phyloP scores from a whole-genome alignment of 371 early-diverging fungal species.

The Lichtheimia hyalospora region DNA sequence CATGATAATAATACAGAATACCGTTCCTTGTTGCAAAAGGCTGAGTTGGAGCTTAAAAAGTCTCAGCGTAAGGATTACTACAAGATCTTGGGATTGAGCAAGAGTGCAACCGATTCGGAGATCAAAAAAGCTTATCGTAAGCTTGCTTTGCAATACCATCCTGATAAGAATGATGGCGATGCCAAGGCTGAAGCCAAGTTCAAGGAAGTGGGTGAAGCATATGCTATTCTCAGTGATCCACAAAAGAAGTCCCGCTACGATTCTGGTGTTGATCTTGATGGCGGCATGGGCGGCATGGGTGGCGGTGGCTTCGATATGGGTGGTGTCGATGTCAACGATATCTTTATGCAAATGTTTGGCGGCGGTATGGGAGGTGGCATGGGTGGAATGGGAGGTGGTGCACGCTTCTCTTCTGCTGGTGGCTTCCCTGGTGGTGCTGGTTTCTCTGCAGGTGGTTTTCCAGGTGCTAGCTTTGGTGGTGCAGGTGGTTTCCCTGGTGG shows the following conservation, averaged over 20 bases:
- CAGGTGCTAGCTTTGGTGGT: constrained; percentile 22
- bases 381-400: constrained; percentile 41
- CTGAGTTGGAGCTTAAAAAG: constrained; percentile 74
- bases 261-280: constrained; percentile 78
- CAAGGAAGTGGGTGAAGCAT: constrained; percentile 85
- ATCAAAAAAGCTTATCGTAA: constrained; percentile 95
- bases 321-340: constrained; percentile 60
- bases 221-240: constrained; percentile 75
- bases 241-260: constrained; percentile 81
- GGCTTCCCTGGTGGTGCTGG: constrained; percentile 30
- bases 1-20: constrained; percentile 54
- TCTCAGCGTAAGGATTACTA: constrained; percentile 90
- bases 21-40: constrained; percentile 58
- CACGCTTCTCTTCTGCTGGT: constrained; percentile 8
- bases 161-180: constrained; percentile 78
- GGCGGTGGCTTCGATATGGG: constrained; percentile 54
- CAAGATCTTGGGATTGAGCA: constrained; percentile 87
- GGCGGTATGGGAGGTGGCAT: constrained; percentile 38
- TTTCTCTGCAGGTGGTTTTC: constrained; percentile 33
- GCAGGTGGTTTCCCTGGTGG: constrained; percentile 24
- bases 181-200: constrained; percentile 73
- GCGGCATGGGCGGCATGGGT: constrained; percentile 48
- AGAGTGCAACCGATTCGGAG: constrained; percentile 77
- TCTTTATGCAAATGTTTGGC: constrained; percentile 68
- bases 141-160: constrained; percentile 81